Percentiles rank a stretch among this genome's conserved stretches.
These are phyloP conservation scores for Lactuca sativa DNA, from an alignment of 129 eudicot species.

Conservation along the genomic window DNA sequence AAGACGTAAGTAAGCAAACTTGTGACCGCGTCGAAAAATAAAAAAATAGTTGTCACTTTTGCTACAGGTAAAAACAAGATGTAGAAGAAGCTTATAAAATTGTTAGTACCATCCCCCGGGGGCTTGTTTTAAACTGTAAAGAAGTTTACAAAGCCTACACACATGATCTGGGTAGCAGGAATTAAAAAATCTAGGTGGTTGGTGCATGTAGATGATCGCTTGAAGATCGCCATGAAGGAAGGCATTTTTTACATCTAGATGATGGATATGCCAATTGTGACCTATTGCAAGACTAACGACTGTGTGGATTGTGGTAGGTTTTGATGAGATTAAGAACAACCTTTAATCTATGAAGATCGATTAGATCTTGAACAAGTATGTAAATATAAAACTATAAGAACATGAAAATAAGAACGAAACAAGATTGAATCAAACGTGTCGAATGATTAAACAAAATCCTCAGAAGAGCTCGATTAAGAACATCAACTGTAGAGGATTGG, in stretches of 20 bases:
- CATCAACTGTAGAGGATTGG: too few relatives aligned
- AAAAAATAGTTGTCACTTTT: not conserved
- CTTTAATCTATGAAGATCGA: too few relatives aligned
- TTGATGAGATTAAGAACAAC: too few relatives aligned
- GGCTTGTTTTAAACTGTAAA: not conserved
- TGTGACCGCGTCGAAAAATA: not conserved
- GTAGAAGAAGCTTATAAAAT: not conserved
- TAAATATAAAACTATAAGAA: too few relatives aligned
- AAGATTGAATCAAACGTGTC: too few relatives aligned
- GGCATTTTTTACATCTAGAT: not conserved
- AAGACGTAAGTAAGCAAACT: not conserved
- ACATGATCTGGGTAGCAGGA: not conserved
- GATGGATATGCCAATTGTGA: not conserved
- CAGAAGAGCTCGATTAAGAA: too few relatives aligned
- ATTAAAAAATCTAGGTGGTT: not conserved
- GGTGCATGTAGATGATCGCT: not conserved
- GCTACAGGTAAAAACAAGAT: not conserved
- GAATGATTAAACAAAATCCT: too few relatives aligned
- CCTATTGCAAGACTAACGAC: not conserved
- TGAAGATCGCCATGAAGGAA: not conserved
- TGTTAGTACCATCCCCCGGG: not conserved
- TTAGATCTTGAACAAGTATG: too few relatives aligned
- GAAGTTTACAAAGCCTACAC: not conserved
- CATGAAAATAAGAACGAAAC: too few relatives aligned
- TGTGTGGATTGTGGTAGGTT: not conserved